These are phyloP conservation scores for Salvia sclarea DNA, from an alignment of 305 asterid genomes.

Conservation along the genomic window DNA sequence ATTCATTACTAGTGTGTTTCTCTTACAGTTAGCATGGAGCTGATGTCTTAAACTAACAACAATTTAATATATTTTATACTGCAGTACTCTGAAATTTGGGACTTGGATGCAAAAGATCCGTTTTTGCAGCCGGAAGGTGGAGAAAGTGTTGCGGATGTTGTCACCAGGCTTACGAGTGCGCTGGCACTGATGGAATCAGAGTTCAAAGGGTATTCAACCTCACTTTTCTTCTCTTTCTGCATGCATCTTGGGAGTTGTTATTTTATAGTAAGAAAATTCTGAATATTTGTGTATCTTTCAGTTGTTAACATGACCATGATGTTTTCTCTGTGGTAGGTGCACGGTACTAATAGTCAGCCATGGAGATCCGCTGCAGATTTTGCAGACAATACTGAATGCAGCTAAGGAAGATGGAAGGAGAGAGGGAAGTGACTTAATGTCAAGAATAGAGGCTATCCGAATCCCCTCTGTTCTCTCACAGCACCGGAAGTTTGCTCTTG, in stretches of 20 bases:
- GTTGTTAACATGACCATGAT: slow-evolving; percentile 18
- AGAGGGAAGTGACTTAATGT: slow-evolving; percentile 41
- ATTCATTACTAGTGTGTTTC: slow-evolving; percentile 21
- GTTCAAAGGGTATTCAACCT: slow-evolving; percentile 55
- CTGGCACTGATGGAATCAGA: slow-evolving; percentile 61
- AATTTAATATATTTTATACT: slow-evolving; percentile 30
- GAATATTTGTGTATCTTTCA: not conserved
- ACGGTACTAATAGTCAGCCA: slow-evolving; percentile 77
- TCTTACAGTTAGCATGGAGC: slow-evolving; percentile 23
- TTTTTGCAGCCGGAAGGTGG: slow-evolving; percentile 88
- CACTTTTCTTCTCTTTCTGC: slow-evolving; percentile 6
- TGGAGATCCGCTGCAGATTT: slow-evolving; percentile 95
- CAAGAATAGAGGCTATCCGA: slow-evolving; percentile 56
- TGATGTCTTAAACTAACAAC: slow-evolving; percentile 1
- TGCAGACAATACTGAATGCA: slow-evolving; percentile 72
- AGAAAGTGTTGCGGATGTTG: slow-evolving; percentile 96
- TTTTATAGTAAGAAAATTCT: not conserved
- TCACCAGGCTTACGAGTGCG: slow-evolving; percentile 71
- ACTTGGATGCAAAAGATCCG: slow-evolving; percentile 87
- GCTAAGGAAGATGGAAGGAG: slow-evolving; percentile 38
- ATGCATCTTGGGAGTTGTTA: not conserved
- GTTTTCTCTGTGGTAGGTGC: slow-evolving; percentile 52
- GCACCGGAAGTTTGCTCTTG: slow-evolving; percentile 72
- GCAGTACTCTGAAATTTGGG: slow-evolving; percentile 89
- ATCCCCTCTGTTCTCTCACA: slow-evolving; percentile 67